Evolutionary conservation across 257 asterid genomes (phyloP).

Genomic region (Mentha longifolia): DNA sequence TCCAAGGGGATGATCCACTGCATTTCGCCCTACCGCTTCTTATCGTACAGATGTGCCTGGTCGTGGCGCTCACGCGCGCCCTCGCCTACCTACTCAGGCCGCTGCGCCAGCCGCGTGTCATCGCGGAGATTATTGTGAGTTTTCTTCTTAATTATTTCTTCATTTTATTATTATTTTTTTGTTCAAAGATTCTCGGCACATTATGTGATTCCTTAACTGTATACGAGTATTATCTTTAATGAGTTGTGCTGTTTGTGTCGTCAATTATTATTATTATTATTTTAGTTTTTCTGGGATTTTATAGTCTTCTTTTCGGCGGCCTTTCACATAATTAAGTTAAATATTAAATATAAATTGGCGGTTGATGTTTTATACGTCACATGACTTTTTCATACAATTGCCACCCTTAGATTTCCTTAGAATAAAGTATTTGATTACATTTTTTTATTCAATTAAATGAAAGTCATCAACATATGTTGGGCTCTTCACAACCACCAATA

Average conservation of each 20-base stretch:
- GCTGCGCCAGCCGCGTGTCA: slow-evolving; percentile 78
- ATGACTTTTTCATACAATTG: background rate
- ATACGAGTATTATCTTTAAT: too few species aligned
- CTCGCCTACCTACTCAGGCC: slow-evolving; percentile 71
- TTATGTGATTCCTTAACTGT: too few species aligned
- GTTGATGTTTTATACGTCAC: slow-evolving; percentile 12
- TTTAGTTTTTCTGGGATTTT: background rate
- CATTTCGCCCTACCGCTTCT: slow-evolving; percentile 72
- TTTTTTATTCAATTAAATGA: background rate
- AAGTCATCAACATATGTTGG: background rate
- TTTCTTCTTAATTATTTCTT: background rate
- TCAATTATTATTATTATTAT: too few species aligned
- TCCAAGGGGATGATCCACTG: slow-evolving; percentile 81
- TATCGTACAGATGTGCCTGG: slow-evolving; percentile 70
- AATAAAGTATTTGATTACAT: background rate
- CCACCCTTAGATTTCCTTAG: background rate
- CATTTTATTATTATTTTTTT: background rate
- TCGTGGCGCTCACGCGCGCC: slow-evolving; percentile 56
- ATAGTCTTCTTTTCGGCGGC: background rate
- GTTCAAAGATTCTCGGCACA: too few species aligned
- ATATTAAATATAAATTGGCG: background rate
- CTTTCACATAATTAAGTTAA: background rate
- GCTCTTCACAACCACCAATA: background rate
- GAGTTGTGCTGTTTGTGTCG: too few species aligned
- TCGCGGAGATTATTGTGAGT: slow-evolving; percentile 81